Evolutionary conservation across 805 yeast genomes (phyloP), one percentile per base, ranked within the genome.

Genomic region (Yarrowia keelungensis): DNA sequence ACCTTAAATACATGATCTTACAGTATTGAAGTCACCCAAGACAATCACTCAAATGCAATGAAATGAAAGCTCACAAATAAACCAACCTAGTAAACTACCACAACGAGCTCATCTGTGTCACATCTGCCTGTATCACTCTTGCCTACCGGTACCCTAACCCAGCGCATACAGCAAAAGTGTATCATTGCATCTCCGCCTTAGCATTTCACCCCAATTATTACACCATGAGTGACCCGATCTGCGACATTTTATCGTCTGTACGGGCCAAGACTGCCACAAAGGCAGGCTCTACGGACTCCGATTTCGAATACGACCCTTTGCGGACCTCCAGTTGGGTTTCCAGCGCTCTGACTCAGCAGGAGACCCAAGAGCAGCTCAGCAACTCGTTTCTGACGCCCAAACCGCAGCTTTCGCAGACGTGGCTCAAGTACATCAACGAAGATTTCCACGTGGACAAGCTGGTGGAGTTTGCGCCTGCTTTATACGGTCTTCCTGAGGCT

Each of bases 391-490:
- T 59, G 19, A 59, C 51, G 16, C 65, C 65, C 32, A 22, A 42
- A 32, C 65, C 65, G 11, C n/a, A 59, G 35, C 22, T 59, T 2
- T 59, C 65, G 8, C 26, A n/a, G 16, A 12, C 8, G 14, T 59
- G 65, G 65, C 65, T 59, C 50, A 43, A 45, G 51, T 45, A 59
- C 36, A 35, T 59, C 35, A 59, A 59, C 42, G 26, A 11, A 10
- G 65, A 59, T 11, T 45, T 59, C 22, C 51, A 43, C 32, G 65
- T 59, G 42, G 65, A 59, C 65, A 59, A 59, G 46, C 32, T 59
- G 39, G 71, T 69, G 11, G 42, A 59, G 46, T 59, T 59, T 47
- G 32, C 47, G 1, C 51, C 65, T 2, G 19, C 14, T 8, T n/a
- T 59, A 2, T 59, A 43, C n/a, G 65, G 65, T 8, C 41, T 59